A percentile compares a stretch with the other conserved stretches of the same genome.
Conservation (phyloP, 495 filamentous ascomycete genomes). For the Sordaria brevicollis region DNA sequence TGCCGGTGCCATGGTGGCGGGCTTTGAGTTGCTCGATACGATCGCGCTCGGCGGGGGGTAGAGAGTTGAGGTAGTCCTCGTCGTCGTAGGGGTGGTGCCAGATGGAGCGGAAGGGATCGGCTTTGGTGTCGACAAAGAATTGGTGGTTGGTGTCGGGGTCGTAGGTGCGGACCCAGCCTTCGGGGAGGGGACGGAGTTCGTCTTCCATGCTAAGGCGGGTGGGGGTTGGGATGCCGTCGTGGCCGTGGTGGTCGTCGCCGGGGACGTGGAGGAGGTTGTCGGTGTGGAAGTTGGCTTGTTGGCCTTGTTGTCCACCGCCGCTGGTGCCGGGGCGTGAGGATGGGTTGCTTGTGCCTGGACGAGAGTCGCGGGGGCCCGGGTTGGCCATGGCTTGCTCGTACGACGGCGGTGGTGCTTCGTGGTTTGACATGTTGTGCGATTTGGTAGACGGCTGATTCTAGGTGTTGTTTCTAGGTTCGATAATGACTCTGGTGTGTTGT, state of each 20-base stretch:
- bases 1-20: not conserved
- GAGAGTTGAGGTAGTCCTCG: conserved; percentile 7
- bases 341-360: not conserved
- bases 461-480: not conserved
- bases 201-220: conserved; percentile 24
- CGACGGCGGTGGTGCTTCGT: conserved; percentile 5
- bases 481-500: not conserved
- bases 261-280: conserved; percentile 1
- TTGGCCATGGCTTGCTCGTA: conserved; percentile 9
- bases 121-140: conserved; percentile 23
- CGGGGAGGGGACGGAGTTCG: conserved; percentile 18
- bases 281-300: not conserved
- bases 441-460: not conserved
- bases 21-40: not conserved
- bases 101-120: conserved; percentile 17
- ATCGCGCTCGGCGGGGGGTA: conserved; percentile 5
- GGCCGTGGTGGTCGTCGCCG: not conserved
- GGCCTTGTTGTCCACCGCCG: no score
- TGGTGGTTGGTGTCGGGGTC: conserved; percentile 19
- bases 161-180: conserved; percentile 20
- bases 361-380: not conserved
- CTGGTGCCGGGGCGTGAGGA: not conserved
- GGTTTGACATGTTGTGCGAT: not conserved
- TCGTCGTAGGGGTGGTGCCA: conserved; percentile 26
- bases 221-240: conserved; percentile 16